phyloP scores from a whole-genome alignment of 352 stramenopile genomes.

The Phytopythium vexans region DNA sequence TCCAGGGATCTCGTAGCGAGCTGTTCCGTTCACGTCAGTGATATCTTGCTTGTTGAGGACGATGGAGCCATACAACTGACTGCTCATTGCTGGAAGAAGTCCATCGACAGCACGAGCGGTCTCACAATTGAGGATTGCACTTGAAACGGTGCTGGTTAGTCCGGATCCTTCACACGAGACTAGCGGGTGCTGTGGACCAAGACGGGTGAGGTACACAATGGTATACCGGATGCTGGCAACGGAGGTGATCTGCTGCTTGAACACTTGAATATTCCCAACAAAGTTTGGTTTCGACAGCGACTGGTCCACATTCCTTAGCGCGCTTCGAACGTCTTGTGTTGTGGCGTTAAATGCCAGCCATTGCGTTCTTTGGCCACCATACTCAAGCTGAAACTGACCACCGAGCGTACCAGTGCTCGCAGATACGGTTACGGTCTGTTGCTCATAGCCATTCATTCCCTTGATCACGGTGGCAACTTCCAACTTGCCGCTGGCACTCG shows the following conservation, averaged over 20 bases:
- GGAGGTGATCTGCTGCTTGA: slow-evolving; percentile 34
- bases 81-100: slow-evolving; percentile 76
- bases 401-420: slow-evolving; percentile 61
- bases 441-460: slow-evolving; percentile 90
- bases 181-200: slow-evolving; percentile 54
- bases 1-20: slow-evolving; percentile 24
- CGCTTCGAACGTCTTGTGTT: slow-evolving; percentile 42
- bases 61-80: slow-evolving; percentile 51
- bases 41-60: slow-evolving; percentile 40
- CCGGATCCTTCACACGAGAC: slow-evolving; percentile 39
- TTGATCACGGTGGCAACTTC: slow-evolving; percentile 77
- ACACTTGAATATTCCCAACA: slow-evolving; percentile 51
- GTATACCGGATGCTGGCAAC: slow-evolving; percentile 53
- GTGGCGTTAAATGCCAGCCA: slow-evolving; percentile 69
- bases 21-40: slow-evolving; percentile 16
- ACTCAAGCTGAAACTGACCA: slow-evolving; percentile 86
- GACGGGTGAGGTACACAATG: slow-evolving; percentile 58
- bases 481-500: slow-evolving; percentile 74
- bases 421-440: slow-evolving; percentile 84
- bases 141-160: slow-evolving; percentile 39
- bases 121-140: slow-evolving; percentile 30
- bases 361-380: slow-evolving; percentile 76
- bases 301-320: slow-evolving; percentile 48
- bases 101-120: slow-evolving; percentile 31
- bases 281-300: not conserved